Conservation (phyloP, 352 stramenopile genomes). For the Blastocystis sp. region DNA sequence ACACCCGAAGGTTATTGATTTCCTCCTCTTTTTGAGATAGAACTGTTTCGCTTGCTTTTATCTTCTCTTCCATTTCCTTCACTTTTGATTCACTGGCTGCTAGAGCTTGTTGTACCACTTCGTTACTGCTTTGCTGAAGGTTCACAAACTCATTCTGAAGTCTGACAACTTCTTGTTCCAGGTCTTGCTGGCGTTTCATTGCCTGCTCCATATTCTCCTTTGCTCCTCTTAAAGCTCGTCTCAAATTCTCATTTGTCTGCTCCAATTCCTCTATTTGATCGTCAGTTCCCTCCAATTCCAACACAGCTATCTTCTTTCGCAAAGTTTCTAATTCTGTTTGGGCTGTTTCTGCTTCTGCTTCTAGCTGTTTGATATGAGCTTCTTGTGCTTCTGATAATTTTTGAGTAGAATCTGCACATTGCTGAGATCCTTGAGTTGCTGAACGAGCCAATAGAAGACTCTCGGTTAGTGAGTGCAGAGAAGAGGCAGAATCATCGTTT, state of each 20-base stretch:
- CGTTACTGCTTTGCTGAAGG: conserved; percentile 41
- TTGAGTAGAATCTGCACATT: background rate
- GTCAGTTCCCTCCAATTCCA: background rate
- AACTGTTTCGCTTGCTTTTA: background rate
- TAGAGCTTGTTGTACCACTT: conserved; percentile 49
- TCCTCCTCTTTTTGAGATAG: conserved; percentile 33
- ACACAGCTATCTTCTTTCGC: background rate
- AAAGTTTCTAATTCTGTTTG: background rate
- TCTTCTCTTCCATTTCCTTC: background rate
- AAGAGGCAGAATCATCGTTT: background rate
- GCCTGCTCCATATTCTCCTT: conserved; percentile 55
- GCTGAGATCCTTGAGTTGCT: background rate
- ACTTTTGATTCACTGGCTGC: background rate
- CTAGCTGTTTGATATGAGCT: conserved; percentile 20
- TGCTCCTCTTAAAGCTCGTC: conserved; percentile 18
- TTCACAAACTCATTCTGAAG: conserved; percentile 30
- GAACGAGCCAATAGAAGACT: background rate
- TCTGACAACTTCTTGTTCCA: background rate
- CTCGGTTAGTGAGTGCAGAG: background rate
- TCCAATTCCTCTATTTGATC: conserved; percentile 16
- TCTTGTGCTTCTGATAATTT: background rate
- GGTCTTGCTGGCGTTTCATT: background rate
- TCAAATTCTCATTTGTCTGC: conserved; percentile 43
- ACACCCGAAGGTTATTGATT: background rate
- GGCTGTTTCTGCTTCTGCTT: background rate